These are phyloP conservation scores for Dioscorea alata DNA, from an alignment of 106 monocot species.

Conservation along the genomic window DNA sequence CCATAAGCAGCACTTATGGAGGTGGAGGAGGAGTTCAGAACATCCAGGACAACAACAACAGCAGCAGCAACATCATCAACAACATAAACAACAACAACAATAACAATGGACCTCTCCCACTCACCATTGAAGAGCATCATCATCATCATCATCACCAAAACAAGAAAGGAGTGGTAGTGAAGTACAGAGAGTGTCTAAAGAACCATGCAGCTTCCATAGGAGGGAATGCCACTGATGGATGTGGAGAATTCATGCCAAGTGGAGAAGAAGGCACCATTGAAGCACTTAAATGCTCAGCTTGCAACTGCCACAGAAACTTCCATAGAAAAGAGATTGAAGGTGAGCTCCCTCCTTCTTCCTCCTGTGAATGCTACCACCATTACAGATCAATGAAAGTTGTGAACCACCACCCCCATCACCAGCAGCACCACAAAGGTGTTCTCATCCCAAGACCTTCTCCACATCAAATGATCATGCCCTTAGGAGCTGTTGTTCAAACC, in stretches of 20 bases:
- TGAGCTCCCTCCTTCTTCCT: conserved; percentile 4
- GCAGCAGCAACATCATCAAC: background rate
- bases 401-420: background rate
- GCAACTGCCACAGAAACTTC: conserved; percentile 61
- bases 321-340: conserved; percentile 53
- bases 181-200: conserved; percentile 56
- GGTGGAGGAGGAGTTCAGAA: background rate
- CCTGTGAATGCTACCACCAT: conserved; percentile 11
- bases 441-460: conserved; percentile 23
- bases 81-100: background rate
- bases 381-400: conserved; percentile 16
- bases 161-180: conserved; percentile 2
- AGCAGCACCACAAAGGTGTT: conserved; percentile 11
- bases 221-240: conserved; percentile 45
- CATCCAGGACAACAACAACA: background rate
- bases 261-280: conserved; percentile 48
- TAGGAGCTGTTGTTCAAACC: conserved; percentile 27
- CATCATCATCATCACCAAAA: background rate
- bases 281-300: conserved; percentile 52
- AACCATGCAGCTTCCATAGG: conserved; percentile 66
- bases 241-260: conserved; percentile 65
- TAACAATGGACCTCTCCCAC: background rate
- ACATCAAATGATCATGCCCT: conserved; percentile 39
- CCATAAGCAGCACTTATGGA: background rate
- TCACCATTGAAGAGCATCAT: background rate